A percentile compares a stretch with the other conserved stretches of the same genome.
phyloP scores from a whole-genome alignment of 129 eudicot species.

The Pulicaria dysenterica region DNA sequence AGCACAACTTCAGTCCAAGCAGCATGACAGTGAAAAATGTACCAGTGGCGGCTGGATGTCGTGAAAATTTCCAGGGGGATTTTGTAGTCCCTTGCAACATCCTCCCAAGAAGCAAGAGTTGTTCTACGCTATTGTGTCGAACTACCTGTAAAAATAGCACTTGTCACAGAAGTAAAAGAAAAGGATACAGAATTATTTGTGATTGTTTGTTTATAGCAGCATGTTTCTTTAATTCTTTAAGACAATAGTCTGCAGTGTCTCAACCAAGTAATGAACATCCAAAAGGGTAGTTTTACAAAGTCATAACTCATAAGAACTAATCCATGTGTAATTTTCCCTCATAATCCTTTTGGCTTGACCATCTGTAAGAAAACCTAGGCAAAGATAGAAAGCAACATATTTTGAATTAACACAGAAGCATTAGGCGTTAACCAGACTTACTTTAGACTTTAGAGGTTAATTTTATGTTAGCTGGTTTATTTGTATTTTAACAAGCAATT shows the following conservation, averaged over 20 bases:
- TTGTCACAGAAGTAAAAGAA: constrained; percentile 11
- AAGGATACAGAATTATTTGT: background rate
- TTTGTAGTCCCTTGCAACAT: constrained; percentile 92
- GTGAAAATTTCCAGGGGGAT: constrained; percentile 85
- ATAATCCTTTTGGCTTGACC: constrained; percentile 1
- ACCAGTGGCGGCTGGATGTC: constrained; percentile 95
- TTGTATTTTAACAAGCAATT: no score
- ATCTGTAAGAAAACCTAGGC: constrained; percentile 10
- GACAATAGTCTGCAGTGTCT: constrained; percentile 12
- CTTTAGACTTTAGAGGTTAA: no score
- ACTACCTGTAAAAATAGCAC: constrained; percentile 55
- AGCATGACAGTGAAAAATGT: constrained; percentile 95
- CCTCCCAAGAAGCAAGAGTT: constrained; percentile 89
- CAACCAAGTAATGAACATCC: constrained; percentile 4
- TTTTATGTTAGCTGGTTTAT: no score
- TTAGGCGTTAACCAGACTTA: no score
- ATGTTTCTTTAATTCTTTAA: background rate
- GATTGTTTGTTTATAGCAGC: background rate
- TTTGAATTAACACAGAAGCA: no score
- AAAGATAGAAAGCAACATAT: background rate
- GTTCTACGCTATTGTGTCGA: constrained; percentile 87
- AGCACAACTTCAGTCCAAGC: constrained; percentile 87
- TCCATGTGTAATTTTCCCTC: background rate
- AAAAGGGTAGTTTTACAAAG: background rate
- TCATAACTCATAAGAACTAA: constrained; percentile 14